Conservation (phyloP, 2,329 filamentous ascomycete genomes). For the Fusarium nisikadoi region DNA sequence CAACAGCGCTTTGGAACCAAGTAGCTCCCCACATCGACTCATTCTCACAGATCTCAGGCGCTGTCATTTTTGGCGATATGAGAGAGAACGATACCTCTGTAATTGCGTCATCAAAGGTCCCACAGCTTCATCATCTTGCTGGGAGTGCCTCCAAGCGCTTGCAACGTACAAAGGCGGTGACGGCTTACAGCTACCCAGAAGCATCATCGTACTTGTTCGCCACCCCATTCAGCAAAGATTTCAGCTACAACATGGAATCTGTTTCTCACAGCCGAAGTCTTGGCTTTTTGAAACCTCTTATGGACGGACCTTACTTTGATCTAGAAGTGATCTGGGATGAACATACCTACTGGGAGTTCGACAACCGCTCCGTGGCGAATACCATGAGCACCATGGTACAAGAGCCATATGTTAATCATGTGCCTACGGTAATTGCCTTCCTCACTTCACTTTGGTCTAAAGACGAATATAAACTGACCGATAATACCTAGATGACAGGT, state of each 20-base stretch:
- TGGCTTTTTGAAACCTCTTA: conserved; percentile 70
- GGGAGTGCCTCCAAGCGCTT: conserved; percentile 40
- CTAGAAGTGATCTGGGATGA: conserved; percentile 83
- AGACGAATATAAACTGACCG: background rate
- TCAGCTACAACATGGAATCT: conserved; percentile 63
- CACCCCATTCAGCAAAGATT: conserved; percentile 61
- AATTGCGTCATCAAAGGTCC: background rate
- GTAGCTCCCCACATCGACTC: background rate
- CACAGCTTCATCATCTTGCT: background rate
- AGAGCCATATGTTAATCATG: conserved; percentile 82
- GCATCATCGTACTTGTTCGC: conserved; percentile 49
- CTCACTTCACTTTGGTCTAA: fast-evolving
- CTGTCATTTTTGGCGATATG: background rate
- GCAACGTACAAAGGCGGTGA: conserved; percentile 8
- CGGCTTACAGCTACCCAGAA: background rate
- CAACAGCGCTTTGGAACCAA: conserved; percentile 35
- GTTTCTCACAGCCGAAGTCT: conserved; percentile 75
- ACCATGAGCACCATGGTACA: conserved; percentile 85
- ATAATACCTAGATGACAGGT: conserved; percentile 62
- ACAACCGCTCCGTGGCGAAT: conserved; percentile 71
- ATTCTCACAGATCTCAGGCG: conserved; percentile 1
- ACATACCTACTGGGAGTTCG: conserved; percentile 78
- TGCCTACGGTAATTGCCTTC: conserved; percentile 67
- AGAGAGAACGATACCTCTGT: fast-evolving
- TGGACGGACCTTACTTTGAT: conserved; percentile 75